Evolutionary conservation across 2,329 filamentous ascomycete species (phyloP).

Genomic region (Madurella mycetomatis): DNA sequence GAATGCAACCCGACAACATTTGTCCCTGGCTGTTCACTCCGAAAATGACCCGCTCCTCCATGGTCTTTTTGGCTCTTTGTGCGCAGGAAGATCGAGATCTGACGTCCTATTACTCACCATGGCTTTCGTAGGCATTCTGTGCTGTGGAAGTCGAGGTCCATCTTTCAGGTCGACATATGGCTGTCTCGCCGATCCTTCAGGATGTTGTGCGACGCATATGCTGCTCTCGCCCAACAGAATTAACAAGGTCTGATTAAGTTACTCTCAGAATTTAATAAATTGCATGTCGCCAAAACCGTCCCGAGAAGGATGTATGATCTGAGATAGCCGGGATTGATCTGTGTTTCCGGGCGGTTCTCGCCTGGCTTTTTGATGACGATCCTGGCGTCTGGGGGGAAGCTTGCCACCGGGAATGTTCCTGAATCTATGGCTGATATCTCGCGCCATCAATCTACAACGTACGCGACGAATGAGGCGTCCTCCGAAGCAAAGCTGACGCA

Average conservation of each 20-base stretch:
- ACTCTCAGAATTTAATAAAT: neutral
- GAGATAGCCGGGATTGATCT: neutral
- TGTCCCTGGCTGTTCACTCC: constrained; percentile 73
- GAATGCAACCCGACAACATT: neutral
- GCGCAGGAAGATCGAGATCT: constrained; percentile 64
- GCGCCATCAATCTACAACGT: too few relatives aligned
- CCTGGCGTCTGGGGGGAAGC: neutral
- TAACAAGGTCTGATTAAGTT: neutral
- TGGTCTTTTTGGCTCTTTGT: constrained; percentile 68
- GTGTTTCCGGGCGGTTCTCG: neutral
- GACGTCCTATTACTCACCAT: constrained; percentile 64
- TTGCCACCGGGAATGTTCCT: neutral
- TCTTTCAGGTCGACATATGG: constrained; percentile 59
- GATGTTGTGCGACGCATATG: constrained; percentile 2
- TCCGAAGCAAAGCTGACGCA: neutral
- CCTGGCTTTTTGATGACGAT: neutral
- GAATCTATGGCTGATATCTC: neutral
- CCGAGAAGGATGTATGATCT: neutral
- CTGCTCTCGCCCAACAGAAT: neutral
- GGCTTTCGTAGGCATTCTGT: constrained; percentile 44
- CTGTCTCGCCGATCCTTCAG: neutral
- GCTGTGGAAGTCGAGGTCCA: constrained; percentile 66
- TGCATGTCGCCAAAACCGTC: neutral
- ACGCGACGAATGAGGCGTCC: neutral
- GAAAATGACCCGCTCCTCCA: constrained; percentile 62